Conservation (phyloP, 176 grass and related monocot genomes). For the Melocanna baccifera region DNA sequence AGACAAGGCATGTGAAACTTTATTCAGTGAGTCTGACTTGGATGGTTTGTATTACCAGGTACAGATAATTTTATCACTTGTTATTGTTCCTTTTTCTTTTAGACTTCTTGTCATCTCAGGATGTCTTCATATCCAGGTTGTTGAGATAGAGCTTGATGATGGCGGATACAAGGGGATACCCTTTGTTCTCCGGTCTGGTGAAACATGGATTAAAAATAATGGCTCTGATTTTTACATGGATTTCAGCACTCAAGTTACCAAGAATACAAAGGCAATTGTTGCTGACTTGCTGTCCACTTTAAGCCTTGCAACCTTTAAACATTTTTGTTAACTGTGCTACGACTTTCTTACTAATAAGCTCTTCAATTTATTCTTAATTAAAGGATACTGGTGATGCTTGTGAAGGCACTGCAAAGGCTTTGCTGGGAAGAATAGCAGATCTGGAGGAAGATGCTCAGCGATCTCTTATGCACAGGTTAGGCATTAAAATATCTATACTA, state of each 20-base stretch:
- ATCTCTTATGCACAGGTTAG: constrained; percentile 98
- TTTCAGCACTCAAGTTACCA: constrained; percentile 45
- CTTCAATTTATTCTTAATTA: constrained; percentile 37
- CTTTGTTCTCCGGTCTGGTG: constrained; percentile 76
- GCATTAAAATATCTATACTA: constrained; percentile 25
- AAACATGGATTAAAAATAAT: constrained; percentile 89
- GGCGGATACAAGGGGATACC: constrained; percentile 69
- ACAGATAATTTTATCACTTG: constrained; percentile 18
- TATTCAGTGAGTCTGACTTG: constrained; percentile 50
- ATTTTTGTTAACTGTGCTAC: constrained; percentile 2
- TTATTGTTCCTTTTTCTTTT: constrained; percentile 14
- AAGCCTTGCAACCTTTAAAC: background rate
- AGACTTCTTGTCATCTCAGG: constrained; percentile 9
- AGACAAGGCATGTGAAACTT: constrained; percentile 74
- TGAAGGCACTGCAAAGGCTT: constrained; percentile 71
- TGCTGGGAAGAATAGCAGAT: constrained; percentile 83
- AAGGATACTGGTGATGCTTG: constrained; percentile 73
- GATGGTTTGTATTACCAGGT: constrained; percentile 75
- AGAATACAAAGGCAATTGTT: constrained; percentile 53
- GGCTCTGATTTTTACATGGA: constrained; percentile 81
- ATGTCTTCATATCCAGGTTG: constrained; percentile 48
- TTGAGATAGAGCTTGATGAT: constrained; percentile 77
- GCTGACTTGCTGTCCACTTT: constrained; percentile 12
- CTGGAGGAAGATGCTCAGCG: constrained; percentile 82
- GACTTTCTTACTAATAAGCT: constrained; percentile 24